A percentile compares a stretch with the other conserved stretches of the same genome.
These are phyloP conservation scores for Austroboletus eburneus DNA, from an alignment of 768 basidiomycete species.

Conservation along the genomic window DNA sequence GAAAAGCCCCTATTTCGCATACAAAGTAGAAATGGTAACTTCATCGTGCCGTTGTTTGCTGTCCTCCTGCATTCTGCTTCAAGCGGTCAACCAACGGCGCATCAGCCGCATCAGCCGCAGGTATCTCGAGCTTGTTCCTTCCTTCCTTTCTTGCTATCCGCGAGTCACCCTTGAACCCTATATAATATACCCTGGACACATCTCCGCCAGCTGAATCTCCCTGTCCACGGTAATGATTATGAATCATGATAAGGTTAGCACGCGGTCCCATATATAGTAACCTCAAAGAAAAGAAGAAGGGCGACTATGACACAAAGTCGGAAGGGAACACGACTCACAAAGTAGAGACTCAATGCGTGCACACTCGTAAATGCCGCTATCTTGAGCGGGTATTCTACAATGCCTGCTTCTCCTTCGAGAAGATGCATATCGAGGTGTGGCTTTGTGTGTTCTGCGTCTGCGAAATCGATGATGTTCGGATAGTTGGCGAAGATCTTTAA, in stretches of 20 bases:
- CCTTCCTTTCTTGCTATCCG: conserved; percentile 51
- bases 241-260: conserved; percentile 12
- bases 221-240: conserved; percentile 33
- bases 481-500: conserved; percentile 73
- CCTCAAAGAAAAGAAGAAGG: conserved; percentile 16
- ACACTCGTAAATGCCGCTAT: conserved; percentile 75
- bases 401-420: conserved; percentile 62
- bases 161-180: conserved; percentile 81
- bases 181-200: conserved; percentile 62
- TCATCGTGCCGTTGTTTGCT: conserved; percentile 60
- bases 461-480: conserved; percentile 72
- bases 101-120: conserved; percentile 78
- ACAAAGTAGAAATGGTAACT: neutral
- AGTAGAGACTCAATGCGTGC: conserved; percentile 70
- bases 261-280: conserved; percentile 17
- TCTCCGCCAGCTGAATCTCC: conserved; percentile 67
- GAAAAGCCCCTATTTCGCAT: conserved; percentile 3
- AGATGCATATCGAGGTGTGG: conserved; percentile 71
- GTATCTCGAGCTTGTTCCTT: conserved; percentile 65
- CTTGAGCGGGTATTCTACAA: conserved; percentile 74
- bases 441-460: conserved; percentile 61
- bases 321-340: conserved; percentile 49
- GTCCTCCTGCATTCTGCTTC: conserved; percentile 51
- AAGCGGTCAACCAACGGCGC: conserved; percentile 60
- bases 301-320: conserved; percentile 18